These are phyloP conservation scores for Trichophyton equinum DNA, from an alignment of 2,329 filamentous ascomycete genomes.

Conservation along the genomic window DNA sequence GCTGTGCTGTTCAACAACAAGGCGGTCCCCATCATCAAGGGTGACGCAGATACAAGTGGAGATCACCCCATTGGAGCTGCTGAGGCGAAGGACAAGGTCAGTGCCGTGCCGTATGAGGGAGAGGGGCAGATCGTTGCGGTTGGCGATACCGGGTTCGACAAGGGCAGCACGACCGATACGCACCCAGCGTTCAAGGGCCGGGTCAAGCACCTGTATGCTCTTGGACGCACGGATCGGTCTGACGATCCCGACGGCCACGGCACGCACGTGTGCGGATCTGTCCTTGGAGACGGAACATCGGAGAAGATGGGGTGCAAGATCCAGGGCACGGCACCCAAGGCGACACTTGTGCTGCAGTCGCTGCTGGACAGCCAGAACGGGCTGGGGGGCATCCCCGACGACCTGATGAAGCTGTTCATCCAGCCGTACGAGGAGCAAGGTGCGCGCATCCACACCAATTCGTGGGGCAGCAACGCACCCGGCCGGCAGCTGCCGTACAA, in stretches of 20 bases:
- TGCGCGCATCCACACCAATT: conserved; percentile 16
- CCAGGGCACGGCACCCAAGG: conserved; percentile 14
- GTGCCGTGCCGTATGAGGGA: conserved; percentile 9
- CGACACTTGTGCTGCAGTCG: conserved; percentile 16
- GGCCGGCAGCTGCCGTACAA: conserved; percentile 13
- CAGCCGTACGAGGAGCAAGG: conserved; percentile 13
- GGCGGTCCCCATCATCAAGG: conserved; percentile 12
- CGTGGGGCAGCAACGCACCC: conserved; percentile 12
- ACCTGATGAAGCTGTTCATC: conserved; percentile 14
- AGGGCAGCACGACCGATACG: conserved; percentile 9
- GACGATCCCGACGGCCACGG: conserved; percentile 16
- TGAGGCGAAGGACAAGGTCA: conserved; percentile 2
- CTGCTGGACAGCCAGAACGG: conserved; percentile 10
- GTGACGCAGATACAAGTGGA: conserved; percentile 6
- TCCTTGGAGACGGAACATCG: conserved; percentile 14
- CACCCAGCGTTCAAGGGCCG: conserved; percentile 15
- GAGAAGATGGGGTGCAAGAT: conserved; percentile 12
- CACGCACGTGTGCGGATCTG: conserved; percentile 17
- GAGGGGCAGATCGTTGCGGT: conserved; percentile 16
- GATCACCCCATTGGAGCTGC: conserved; percentile 3
- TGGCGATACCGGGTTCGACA: conserved; percentile 17
- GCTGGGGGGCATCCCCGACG: conserved; percentile 14
- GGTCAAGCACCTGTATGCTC: conserved; percentile 12
- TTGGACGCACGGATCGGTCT: conserved; percentile 6
- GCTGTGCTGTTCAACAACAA: conserved; percentile 15